A percentile compares a stretch with the other conserved stretches of the same genome.
Evolutionary conservation across 352 stramenopile genomes (phyloP).

Genomic region (Globisporangium cylindrosporum): DNA sequence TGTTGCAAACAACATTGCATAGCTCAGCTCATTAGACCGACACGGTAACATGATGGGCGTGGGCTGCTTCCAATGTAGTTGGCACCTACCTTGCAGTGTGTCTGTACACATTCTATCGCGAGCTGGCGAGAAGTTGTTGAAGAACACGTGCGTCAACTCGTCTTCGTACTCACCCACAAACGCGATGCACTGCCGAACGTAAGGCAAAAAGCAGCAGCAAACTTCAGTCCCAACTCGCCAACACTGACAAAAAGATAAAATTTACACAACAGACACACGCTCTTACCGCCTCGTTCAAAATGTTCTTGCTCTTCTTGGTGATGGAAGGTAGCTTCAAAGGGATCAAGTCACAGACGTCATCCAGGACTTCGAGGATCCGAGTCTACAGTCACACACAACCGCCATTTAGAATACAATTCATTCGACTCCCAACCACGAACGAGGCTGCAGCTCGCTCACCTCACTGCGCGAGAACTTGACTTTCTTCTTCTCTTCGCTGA

Average conservation of each 20-base stretch:
- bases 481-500: constrained; percentile 87
- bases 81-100: constrained; percentile 41
- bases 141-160: constrained; percentile 72
- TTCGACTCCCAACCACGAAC: background rate
- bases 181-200: constrained; percentile 51
- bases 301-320: constrained; percentile 51
- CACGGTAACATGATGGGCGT: too few relatives aligned
- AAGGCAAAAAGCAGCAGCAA: background rate
- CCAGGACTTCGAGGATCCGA: constrained; percentile 83
- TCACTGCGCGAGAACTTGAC: constrained; percentile 83
- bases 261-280: background rate
- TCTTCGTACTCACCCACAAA: constrained; percentile 82
- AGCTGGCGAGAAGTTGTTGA: constrained; percentile 71
- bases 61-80: background rate
- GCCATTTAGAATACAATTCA: background rate
- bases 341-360: constrained; percentile 60
- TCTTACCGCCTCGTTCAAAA: constrained; percentile 58
- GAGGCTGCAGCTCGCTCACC: constrained; percentile 18
- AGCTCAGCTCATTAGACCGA: background rate
- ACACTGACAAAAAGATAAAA: background rate
- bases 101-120: constrained; percentile 55
- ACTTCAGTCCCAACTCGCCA: background rate
- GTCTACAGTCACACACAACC: constrained; percentile 26
- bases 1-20: background rate
- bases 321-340: constrained; percentile 34